Conservation (phyloP, 1,284 basidiomycete genomes). For the Filobasidium uniguttulatum region DNA sequence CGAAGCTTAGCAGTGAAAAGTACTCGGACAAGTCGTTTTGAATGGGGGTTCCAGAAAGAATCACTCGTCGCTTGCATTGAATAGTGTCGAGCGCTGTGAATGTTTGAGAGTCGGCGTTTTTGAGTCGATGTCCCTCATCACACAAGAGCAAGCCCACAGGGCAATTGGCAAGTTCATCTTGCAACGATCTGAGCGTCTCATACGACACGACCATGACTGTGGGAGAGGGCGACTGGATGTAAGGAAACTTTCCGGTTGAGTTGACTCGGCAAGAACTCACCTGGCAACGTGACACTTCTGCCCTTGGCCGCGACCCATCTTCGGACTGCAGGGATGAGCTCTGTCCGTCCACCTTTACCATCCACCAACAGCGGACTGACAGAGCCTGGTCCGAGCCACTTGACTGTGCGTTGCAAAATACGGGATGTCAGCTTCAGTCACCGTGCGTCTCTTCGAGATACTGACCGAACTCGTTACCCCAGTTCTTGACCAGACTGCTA, state of each 20-base stretch:
- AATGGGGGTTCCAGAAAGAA: slow-evolving; percentile 91
- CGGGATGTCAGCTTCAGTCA: slow-evolving; percentile 5
- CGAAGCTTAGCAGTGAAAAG: slow-evolving; percentile 90
- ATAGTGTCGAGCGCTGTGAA: slow-evolving; percentile 75
- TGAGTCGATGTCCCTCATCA: slow-evolving; percentile 93
- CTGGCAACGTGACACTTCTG: slow-evolving; percentile 74
- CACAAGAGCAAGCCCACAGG: slow-evolving; percentile 83
- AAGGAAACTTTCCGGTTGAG: too few species aligned
- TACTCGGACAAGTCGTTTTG: slow-evolving; percentile 96
- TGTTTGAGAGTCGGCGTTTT: slow-evolving; percentile 81
- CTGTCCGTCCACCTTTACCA: slow-evolving; percentile 73
- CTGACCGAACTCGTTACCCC: slow-evolving; percentile 87
- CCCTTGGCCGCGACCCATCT: slow-evolving; percentile 78
- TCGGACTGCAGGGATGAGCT: slow-evolving; percentile 60
- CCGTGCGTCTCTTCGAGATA: neutral
- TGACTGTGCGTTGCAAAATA: slow-evolving; percentile 43
- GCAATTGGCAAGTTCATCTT: slow-evolving; percentile 59
- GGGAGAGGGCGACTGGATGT: neutral
- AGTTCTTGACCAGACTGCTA: slow-evolving; percentile 91
- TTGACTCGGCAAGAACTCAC: slow-evolving; percentile 39
- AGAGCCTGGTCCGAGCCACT: slow-evolving; percentile 81
- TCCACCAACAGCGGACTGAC: slow-evolving; percentile 71
- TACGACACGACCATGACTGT: slow-evolving; percentile 98
- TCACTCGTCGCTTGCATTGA: slow-evolving; percentile 85
- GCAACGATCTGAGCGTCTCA: slow-evolving; percentile 79